Evolutionary conservation across 148 eudicot species (phyloP), one percentile per base, ranked within the genome.

Genomic region (Chenopodium quinoa): DNA sequence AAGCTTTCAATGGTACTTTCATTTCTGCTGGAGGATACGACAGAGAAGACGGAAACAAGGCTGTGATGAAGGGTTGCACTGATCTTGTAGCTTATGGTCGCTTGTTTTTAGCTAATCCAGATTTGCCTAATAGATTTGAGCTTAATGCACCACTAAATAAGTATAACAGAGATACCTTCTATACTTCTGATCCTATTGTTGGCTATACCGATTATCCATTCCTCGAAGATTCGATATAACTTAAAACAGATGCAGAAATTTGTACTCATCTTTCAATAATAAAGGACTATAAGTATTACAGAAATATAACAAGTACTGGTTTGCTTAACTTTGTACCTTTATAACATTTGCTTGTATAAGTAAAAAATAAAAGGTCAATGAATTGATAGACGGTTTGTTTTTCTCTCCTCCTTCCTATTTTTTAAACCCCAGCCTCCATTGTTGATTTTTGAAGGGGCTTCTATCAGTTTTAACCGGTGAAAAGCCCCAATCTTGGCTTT

Each of bases 201-300:
- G 92, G 92, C 17, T 90, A 90, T 80, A 88, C 88, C 1, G 91
- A 90, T 83, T 90, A 90, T 65, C 90, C 91, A 5, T 90, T 85
- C 67, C 84, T 88, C 32, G 89, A 88, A 74, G 44, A 47, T 4
- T 9, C 12, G 3, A 54, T 54, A 16, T 54, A 54, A 16, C 14
- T 37, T 37, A 0, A 37, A 37, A 54, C 20, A 54, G 60, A 54
- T 54, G 14, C 20, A 2, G 19, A 54, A 54, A 3, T 54, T 54
- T 50, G 14, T 1, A 13, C 14, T 23, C 25, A 23, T 50, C 54
- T 50, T 9, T 50, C 54, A 50, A 13, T 54, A 54, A 54, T 54
- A 54, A 19, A 13, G 19, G 16, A 54, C 60, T 54, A 12, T 54
- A 12, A 54, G 60, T 11, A 16, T 54, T 54, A 3, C 20, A 54